Percentiles rank a stretch among this genome's conserved stretches.
Conservation (phyloP, 257 asterid genomes). For the Forsythia suspensa region DNA sequence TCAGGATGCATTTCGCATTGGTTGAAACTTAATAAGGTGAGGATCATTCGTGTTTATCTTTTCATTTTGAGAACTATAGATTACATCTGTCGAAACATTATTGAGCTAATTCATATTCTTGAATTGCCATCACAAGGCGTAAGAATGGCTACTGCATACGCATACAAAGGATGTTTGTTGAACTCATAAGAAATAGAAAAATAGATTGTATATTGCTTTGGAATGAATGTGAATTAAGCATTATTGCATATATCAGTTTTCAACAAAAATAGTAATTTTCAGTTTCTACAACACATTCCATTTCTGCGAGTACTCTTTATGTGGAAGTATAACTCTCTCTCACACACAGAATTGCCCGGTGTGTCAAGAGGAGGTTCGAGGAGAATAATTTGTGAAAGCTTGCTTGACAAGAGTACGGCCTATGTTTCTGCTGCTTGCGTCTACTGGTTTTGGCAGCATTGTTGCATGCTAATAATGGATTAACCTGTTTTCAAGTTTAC, state of each 20-base stretch:
- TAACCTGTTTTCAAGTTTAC: neutral
- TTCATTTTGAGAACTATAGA: neutral
- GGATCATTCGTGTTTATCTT: neutral
- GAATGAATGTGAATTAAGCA: neutral
- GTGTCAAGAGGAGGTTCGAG: slow-evolving; percentile 77
- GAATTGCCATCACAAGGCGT: neutral
- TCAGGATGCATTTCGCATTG: slow-evolving; percentile 69
- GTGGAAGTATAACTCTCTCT: neutral
- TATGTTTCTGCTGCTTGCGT: neutral
- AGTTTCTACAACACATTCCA: neutral
- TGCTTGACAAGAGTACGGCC: neutral
- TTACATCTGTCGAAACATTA: neutral
- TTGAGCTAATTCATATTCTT: neutral
- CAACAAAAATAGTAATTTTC: neutral
- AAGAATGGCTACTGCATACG: neutral
- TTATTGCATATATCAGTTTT: neutral
- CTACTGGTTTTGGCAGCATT: neutral
- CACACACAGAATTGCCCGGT: slow-evolving; percentile 77
- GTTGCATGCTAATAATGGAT: neutral
- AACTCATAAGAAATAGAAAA: neutral
- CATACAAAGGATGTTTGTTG: neutral
- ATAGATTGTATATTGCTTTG: neutral
- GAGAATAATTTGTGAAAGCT: slow-evolving; percentile 33
- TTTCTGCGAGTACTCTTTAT: neutral
- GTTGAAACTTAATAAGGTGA: slow-evolving; percentile 74